phyloP scores from a whole-genome alignment of 306 rosid species.

The Quercus parvula region DNA sequence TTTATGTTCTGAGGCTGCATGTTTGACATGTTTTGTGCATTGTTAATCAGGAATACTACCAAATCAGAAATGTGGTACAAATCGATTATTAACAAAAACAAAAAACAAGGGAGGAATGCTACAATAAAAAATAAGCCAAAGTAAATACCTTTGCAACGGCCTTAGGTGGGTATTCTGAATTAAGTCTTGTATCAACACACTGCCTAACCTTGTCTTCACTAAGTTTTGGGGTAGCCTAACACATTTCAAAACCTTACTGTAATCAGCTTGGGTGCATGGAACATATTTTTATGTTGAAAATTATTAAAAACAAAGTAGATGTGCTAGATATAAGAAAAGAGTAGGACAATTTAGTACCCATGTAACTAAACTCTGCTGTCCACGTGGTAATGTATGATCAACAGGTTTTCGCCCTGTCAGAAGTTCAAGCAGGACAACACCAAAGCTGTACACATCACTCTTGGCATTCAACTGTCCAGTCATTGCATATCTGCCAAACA shows the following conservation, averaged over 20 bases:
- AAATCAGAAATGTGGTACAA: too few relatives aligned
- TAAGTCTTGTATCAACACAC: slow-evolving; percentile 75
- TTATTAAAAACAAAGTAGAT: not conserved
- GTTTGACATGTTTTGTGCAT: too few relatives aligned
- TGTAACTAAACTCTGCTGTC: slow-evolving; percentile 89
- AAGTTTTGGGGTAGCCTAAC: slow-evolving; percentile 90
- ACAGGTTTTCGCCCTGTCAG: slow-evolving; percentile 94
- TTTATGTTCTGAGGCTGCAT: too few relatives aligned
- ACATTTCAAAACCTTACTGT: slow-evolving; percentile 20
- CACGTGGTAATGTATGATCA: slow-evolving; percentile 90
- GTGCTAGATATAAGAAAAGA: not conserved
- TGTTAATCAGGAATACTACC: too few relatives aligned
- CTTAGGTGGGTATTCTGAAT: slow-evolving; percentile 79
- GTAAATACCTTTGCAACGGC: slow-evolving; percentile 76
- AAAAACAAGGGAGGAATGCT: too few relatives aligned
- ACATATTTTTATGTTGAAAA: not conserved
- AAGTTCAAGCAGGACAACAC: slow-evolving; percentile 90
- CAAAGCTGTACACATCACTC: slow-evolving; percentile 89
- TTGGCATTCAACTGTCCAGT: slow-evolving; percentile 91
- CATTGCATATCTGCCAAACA: slow-evolving; percentile 76
- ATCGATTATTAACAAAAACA: not conserved
- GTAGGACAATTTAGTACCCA: slow-evolving; percentile 57
- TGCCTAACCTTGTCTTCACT: slow-evolving; percentile 90
- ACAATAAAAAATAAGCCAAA: not conserved
- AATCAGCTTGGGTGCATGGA: slow-evolving; percentile 29